These are phyloP conservation scores for Eucalyptus cladocalyx DNA, from an alignment of 345 rosid species.

Conservation along the genomic window DNA sequence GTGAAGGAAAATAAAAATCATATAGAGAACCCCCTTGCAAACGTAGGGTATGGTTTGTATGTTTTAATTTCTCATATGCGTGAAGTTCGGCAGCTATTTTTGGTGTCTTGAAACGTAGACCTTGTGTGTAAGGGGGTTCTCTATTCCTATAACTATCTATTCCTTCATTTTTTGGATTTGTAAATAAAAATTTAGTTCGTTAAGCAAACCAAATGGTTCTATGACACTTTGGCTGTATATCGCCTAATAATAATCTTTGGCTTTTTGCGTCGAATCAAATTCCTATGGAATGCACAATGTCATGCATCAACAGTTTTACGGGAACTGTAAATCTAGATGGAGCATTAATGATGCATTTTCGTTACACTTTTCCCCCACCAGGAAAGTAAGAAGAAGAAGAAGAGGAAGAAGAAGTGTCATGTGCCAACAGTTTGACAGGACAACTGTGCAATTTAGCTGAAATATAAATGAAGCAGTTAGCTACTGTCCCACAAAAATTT, in stretches of 20 bases:
- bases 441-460: not conserved
- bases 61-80: not conserved
- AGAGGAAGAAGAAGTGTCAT: too few relatives aligned
- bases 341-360: not conserved
- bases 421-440: too few relatives aligned
- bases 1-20: not conserved
- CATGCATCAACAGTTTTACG: not conserved
- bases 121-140: too few relatives aligned
- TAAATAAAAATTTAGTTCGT: too few relatives aligned
- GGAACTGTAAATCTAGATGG: not conserved
- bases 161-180: too few relatives aligned
- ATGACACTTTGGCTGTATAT: not conserved
- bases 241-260: not conserved
- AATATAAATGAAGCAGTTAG: not conserved
- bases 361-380: not conserved
- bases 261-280: not conserved
- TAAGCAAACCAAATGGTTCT: not conserved
- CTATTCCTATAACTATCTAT: not conserved
- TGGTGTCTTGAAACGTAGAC: not conserved
- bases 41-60: not conserved
- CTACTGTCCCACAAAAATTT: too few relatives aligned
- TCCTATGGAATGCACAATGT: not conserved
- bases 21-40: not conserved
- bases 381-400: too few relatives aligned
- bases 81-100: not conserved